A percentile compares a stretch with the other conserved stretches of the same genome.
phyloP scores from a whole-genome alignment of 768 basidiomycete genomes.

The Boletus rubropictus region DNA sequence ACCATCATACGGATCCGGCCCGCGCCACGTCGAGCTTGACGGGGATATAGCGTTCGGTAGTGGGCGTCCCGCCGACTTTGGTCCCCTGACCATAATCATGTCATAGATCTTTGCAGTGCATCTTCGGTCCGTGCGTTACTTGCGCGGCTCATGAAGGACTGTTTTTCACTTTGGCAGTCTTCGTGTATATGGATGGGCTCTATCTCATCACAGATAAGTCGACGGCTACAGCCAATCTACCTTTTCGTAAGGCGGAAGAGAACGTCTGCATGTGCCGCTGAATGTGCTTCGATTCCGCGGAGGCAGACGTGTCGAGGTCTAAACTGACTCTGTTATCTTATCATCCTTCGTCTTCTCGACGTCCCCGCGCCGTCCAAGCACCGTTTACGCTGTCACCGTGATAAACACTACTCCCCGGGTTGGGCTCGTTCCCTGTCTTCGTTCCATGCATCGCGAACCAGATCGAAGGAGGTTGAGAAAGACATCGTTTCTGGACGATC shows the following conservation, averaged over 20 bases:
- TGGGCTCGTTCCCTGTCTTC: constrained; percentile 7
- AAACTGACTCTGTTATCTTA: constrained; percentile 22
- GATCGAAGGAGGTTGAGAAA: neutral
- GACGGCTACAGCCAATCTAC: constrained; percentile 1
- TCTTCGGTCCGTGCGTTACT: neutral
- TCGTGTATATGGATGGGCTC: constrained; percentile 3
- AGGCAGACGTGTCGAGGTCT: constrained; percentile 11
- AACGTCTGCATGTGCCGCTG: neutral
- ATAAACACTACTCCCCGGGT: neutral
- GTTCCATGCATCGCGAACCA: neutral
- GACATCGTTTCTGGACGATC: neutral
- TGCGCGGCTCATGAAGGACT: neutral
- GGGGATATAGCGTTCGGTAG: neutral
- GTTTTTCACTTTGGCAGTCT: neutral
- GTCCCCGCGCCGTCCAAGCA: constrained; percentile 19
- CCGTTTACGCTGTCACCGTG: constrained; percentile 6
- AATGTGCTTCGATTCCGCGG: constrained; percentile 20
- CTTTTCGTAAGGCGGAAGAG: constrained; percentile 6
- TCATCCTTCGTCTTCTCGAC: constrained; percentile 12
- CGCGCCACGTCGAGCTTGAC: neutral
- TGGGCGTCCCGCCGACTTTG: neutral
- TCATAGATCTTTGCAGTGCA: too few species aligned
- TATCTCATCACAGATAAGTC: neutral
- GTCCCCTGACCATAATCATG: neutral
- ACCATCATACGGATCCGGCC: constrained; percentile 8